These are phyloP conservation scores for Liriodendron chinense DNA, from an alignment of 164 flowering plant species.

Conservation along the genomic window DNA sequence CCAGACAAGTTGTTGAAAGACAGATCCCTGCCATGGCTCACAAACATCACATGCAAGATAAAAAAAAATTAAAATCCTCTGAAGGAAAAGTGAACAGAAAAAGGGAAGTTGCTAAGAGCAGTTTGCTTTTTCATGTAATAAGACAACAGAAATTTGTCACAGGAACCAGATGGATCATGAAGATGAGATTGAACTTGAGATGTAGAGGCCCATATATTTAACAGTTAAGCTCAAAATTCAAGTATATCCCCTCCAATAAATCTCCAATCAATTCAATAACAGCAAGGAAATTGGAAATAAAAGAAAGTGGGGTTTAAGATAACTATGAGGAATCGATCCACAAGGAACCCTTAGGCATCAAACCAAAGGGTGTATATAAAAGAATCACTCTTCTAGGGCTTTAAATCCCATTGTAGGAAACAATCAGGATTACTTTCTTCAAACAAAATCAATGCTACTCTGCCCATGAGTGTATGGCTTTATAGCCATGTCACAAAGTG, in stretches of 20 bases:
- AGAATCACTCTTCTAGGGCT: no score
- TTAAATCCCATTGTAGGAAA: no score
- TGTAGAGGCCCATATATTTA: not conserved
- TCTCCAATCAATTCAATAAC: not conserved
- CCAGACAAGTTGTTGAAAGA: constrained; percentile 87
- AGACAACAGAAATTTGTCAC: not conserved
- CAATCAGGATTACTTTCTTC: no score
- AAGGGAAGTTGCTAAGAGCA: not conserved
- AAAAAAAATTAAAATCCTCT: constrained; percentile 1
- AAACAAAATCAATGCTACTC: no score
- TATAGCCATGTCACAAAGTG: no score
- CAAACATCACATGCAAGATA: constrained; percentile 4
- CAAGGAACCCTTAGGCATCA: no score
- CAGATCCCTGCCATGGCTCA: constrained; percentile 63
- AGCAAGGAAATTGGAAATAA: no score
- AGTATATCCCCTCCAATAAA: not conserved
- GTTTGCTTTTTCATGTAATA: not conserved
- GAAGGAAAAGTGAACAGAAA: not conserved
- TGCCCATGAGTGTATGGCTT: no score
- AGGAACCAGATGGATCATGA: not conserved
- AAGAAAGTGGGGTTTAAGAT: no score
- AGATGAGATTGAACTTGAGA: not conserved
- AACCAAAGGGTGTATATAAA: no score
- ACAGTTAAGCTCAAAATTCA: not conserved
- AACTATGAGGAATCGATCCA: no score